Evolutionary conservation across 2,329 filamentous ascomycete genomes (phyloP), one percentile per base, ranked within the genome.

Genomic region (Verticillium isaacii): DNA sequence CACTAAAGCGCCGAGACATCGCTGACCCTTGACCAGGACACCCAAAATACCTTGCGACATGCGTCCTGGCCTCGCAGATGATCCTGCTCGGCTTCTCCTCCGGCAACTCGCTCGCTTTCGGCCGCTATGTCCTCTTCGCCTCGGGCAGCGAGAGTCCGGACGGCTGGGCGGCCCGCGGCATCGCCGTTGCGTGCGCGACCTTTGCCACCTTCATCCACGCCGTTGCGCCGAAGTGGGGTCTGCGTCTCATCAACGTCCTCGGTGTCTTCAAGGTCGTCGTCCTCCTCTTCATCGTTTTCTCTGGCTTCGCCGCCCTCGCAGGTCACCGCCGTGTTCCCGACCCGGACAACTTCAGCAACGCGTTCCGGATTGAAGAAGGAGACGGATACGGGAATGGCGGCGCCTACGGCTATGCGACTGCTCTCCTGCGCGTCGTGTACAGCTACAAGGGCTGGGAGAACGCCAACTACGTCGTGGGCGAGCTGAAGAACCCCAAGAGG

Each of bases 381-480:
- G 71, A 79, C 5, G 75, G 77, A 0, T 82, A 81, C 60, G 76
- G 81, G 15, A 78, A 78, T 3, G 80, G 80, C 3, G 79, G 81
- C 4, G 79, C 77, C 0, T 82, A 81, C 32, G 79, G 81, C 1
- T 86, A 86, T 68, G 82, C 82, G 2, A 85, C 82, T 3, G 84
- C 85, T 0, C 74, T 88, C 12, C 75, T 88, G 3, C 82, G 82
- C 32, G 82, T 87, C 60, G 77, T 87, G 17, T 86, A 87, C 74
- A 84, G 81, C 15, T 88, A 86, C 74, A 85, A 84, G 66, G 85
- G 85, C 3, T 89, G 85, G 85, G 83, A 86, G 67, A 87, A 86
- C 61, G 84, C 84, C 34, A 87, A 86, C 71, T 87, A 88, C 63
- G 85, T 87, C 2, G 72, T 88, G 3, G 76, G 80, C 63, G 85